These are phyloP conservation scores for Craterostigma plantagineum DNA, from an alignment of 257 asterid species.

Conservation along the genomic window DNA sequence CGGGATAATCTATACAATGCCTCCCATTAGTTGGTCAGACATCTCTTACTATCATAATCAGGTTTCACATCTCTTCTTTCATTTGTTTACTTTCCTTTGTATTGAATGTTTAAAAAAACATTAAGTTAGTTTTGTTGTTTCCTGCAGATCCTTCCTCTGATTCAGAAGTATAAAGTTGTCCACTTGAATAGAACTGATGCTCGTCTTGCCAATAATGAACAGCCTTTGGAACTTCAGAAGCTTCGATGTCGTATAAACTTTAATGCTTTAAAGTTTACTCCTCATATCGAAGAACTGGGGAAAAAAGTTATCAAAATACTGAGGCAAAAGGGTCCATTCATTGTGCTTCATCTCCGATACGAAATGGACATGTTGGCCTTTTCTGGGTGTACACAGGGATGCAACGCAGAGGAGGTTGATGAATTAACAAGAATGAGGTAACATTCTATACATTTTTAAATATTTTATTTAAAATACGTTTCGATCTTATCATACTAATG, in stretches of 20 bases:
- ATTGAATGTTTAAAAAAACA: background rate
- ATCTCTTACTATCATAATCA: slow-evolving; percentile 77
- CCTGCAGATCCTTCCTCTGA: slow-evolving; percentile 82
- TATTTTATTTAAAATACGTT: slow-evolving; percentile 2
- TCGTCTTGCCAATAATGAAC: slow-evolving; percentile 84
- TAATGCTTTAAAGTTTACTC: slow-evolving; percentile 61
- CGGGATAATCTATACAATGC: slow-evolving; percentile 60
- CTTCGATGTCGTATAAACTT: slow-evolving; percentile 89
- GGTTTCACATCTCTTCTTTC: slow-evolving; percentile 17
- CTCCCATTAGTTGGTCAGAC: slow-evolving; percentile 95
- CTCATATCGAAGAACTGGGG: slow-evolving; percentile 90
- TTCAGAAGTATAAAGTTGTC: slow-evolving; percentile 80
- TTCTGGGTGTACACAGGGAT: slow-evolving; percentile 95
- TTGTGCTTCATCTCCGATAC: slow-evolving; percentile 91
- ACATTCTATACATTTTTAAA: background rate
- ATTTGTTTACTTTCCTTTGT: background rate
- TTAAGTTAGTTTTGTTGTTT: background rate
- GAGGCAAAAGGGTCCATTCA: slow-evolving; percentile 70
- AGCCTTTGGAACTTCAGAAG: slow-evolving; percentile 71
- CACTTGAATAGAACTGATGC: slow-evolving; percentile 87
- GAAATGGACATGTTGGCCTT: slow-evolving; percentile 99
- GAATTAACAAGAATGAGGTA: slow-evolving; percentile 94
- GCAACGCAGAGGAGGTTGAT: slow-evolving; percentile 62
- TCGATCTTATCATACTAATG: slow-evolving; percentile 14
- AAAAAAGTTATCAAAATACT: slow-evolving; percentile 68